Base-by-base conservation (phyloP, 257 asterid species). In the Penstemon barbatus region DNA sequence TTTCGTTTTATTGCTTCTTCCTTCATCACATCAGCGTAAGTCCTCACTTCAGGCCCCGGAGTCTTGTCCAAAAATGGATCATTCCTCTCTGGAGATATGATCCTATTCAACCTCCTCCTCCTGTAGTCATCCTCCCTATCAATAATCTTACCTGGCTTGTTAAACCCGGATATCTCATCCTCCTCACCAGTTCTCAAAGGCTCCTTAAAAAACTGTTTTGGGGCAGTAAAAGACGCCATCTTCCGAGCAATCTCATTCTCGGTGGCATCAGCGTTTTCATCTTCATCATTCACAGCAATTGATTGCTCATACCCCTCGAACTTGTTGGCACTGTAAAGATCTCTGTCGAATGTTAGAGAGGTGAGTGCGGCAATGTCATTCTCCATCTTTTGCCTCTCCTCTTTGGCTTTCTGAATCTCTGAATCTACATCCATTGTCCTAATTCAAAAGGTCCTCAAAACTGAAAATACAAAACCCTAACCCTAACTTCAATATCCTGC, bases 351-450 rank as follows among this genome's bases (percentile, higher is more conserved):
- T 4, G 86, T 84, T n/a, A 91, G 80, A 7, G 95, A 80, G 64
- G 68, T 79, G 36, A 88, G 84, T 7, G 96, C 83, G 3, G 98
- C 97, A 25, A 93, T 71, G 77, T 90, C 90, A 66, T 89, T 87
- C 84, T 90, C 98, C 98, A 90, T 83, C 69, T 88, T 86, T 72
- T 85, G 83, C 79, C 94, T 86, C 84, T 92, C 98, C 52, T 86
- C 97, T 37, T 85, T 86, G 41, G 81, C 73, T 78, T 18, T 86
- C 80, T 78, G 91, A 75, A 89, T 87, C 90, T 92, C 98, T 1
- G 61, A 8, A 44, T 85, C 90, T n/a, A 39, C 77, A 3, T 84
- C 92, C 89, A 84, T 88, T 15, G 73, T 63, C 3, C 42, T 12
- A 43, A 72, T 58, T 36, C 43, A 11, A 18, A 38, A 57, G 41